Percentiles rank a stretch among this genome's conserved stretches.
These are phyloP conservation scores for Phytopythium litorale DNA, from an alignment of 352 stramenopile genomes.

Conservation along the genomic window DNA sequence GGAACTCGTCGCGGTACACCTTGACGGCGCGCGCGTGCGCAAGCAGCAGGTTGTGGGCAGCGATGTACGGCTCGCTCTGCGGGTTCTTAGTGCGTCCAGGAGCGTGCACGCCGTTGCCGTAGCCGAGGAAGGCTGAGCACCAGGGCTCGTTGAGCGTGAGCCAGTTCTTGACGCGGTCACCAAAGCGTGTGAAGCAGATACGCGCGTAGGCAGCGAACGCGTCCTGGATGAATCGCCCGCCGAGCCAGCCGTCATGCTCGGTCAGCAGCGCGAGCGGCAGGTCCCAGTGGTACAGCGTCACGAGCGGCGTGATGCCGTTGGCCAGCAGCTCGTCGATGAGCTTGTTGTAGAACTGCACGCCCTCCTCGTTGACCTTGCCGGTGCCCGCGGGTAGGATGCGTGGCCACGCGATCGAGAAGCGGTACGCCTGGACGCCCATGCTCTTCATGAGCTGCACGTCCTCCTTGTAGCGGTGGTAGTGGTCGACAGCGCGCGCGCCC, in stretches of 20 bases:
- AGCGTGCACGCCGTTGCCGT: conserved; percentile 81
- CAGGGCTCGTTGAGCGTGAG: conserved; percentile 93
- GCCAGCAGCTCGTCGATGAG: conserved; percentile 87
- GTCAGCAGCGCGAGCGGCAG: conserved; percentile 84
- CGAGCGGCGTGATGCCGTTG: conserved; percentile 82
- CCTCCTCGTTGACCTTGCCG: conserved; percentile 73
- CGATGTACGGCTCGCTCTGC: conserved; percentile 72
- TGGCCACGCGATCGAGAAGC: conserved; percentile 91
- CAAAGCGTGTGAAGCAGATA: conserved; percentile 88
- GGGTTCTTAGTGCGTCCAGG: conserved; percentile 48
- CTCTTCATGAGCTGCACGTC: conserved; percentile 91
- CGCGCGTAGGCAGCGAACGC: conserved; percentile 81
- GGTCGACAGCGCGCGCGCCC: conserved; percentile 86
- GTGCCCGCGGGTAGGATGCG: conserved; percentile 85
- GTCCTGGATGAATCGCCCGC: conserved; percentile 41
- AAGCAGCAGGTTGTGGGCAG: conserved; percentile 86
- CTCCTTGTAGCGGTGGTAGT: conserved; percentile 88
- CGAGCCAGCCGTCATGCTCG: conserved; percentile 69
- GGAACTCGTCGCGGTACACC: conserved; percentile 82
- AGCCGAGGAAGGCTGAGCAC: conserved; percentile 83
- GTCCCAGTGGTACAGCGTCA: conserved; percentile 97
- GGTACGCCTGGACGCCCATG: conserved; percentile 88
- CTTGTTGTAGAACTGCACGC: conserved; percentile 89
- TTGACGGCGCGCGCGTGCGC: conserved; percentile 81
- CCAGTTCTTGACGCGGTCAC: conserved; percentile 92